Base-by-base conservation (phyloP, 352 stramenopile species). In the Phytophthora pisi region DNA sequence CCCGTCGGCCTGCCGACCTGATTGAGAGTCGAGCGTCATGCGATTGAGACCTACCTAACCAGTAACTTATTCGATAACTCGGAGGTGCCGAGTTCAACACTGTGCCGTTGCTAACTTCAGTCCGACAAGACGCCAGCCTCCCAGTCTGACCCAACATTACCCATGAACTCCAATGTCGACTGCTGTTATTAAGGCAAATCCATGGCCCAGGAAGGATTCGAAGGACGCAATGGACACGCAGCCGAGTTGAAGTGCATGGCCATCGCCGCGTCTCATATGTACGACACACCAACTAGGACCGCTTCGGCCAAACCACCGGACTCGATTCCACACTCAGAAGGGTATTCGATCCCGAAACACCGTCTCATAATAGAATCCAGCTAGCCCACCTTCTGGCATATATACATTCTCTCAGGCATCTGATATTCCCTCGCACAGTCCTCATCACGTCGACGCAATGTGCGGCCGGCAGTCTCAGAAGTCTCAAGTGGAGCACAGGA, bases 51-150 rank as follows among this genome's bases (percentile, higher is more conserved):
- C 6, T 18, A 42, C 31, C 9, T 23, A 61, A 18, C 36, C 28
- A 60, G 56, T 70, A 71, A 71, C 57, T 71, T 71, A 71, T 71
- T 62, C 62, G 26, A 57, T 24, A 56, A 56, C 43, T 57, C 31
- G 51, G 47, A 58, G 4, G 3, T 24, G 24, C 23, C 24, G 18
- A 53, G 18, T 53, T 53, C 11, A 45, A 45, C 26, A 28, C 26
- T 40, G 16, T 45, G 47, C 16, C 28, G 47, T 20, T 18, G 47
- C 16, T 53, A 23, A 26, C 15, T 36, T 36, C 18, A 38, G 18
- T 34, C 34, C 18, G 52, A 47, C 34, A 58, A 58, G 52, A 58
- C 18, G 16, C 15, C 38, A 18, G 4, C 38, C n/a, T n/a, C 16
- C 38, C 38, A 46, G n/a, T 46, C 38, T 46, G 38, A 46, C 16